Evolutionary conservation across 306 rosid species (phyloP).

Genomic region (Comarum palustre): DNA sequence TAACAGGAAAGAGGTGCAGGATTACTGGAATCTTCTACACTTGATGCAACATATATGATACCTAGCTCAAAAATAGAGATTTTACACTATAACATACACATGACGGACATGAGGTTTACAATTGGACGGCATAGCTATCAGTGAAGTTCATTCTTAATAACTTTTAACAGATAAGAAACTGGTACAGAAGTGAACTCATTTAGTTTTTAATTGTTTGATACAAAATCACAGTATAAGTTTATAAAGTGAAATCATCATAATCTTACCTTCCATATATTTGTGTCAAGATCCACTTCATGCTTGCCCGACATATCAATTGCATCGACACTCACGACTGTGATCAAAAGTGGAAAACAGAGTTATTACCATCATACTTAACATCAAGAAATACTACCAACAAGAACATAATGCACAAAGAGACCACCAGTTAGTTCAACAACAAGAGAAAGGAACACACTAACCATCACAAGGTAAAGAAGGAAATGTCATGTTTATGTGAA

Average conservation of each 20-base stretch:
- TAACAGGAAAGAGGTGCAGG: neutral
- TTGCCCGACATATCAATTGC: constrained; percentile 98
- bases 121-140: neutral
- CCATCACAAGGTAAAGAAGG: constrained; percentile 98
- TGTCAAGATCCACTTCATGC: constrained; percentile 98
- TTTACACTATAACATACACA: neutral
- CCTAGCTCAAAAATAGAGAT: neutral
- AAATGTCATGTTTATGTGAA: constrained; percentile 88
- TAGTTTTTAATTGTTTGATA: neutral
- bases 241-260: neutral
- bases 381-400: neutral
- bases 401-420: constrained; percentile 8
- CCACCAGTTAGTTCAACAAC: no score
- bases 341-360: neutral
- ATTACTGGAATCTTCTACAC: neutral
- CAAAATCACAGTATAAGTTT: neutral
- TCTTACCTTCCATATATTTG: constrained; percentile 92
- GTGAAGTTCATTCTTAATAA: neutral
- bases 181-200: neutral
- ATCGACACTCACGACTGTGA: constrained; percentile 84
- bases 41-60: neutral
- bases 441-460: constrained; percentile 33
- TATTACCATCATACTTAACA: neutral
- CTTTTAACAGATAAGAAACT: neutral
- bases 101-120: neutral